Evolutionary conservation across 2,329 filamentous ascomycete species (phyloP).

Genomic region (Epichloe brachyelytri): DNA sequence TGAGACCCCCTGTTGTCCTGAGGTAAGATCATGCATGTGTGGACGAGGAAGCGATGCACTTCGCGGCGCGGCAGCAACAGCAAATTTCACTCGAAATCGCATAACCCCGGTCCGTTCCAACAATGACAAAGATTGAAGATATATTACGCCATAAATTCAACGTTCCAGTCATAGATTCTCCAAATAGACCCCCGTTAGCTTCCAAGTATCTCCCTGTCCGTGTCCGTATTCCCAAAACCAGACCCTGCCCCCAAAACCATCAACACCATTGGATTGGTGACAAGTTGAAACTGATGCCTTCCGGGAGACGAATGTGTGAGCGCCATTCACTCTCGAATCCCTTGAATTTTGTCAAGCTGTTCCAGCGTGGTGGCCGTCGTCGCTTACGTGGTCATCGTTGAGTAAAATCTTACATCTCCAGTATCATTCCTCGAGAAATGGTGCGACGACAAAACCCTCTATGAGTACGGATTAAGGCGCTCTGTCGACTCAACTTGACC

Average conservation of each 20-base stretch:
- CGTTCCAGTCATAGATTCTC: not conserved
- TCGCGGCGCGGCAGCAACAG: not conserved
- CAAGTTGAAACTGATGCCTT: not conserved
- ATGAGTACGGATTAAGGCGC: not conserved
- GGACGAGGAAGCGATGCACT: not conserved
- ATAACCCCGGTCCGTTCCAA: not conserved
- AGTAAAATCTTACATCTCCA: not conserved
- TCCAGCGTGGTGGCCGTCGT: not conserved
- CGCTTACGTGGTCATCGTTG: not conserved
- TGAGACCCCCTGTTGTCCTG: not conserved
- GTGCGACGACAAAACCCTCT: not conserved
- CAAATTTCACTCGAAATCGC: not conserved
- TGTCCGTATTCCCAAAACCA: not conserved
- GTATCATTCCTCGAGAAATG: not conserved
- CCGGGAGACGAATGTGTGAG: not conserved
- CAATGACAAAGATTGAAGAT: not conserved
- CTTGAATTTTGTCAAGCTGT: not conserved
- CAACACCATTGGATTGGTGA: not conserved
- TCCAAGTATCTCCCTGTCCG: not conserved
- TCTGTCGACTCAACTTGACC: not conserved
- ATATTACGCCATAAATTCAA: conserved; percentile 5
- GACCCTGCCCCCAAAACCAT: not conserved
- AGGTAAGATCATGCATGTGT: not conserved
- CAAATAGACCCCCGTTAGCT: not conserved
- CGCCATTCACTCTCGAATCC: not conserved